Base-by-base conservation (phyloP, 169 alveolate species). In the Babesia microti region DNA sequence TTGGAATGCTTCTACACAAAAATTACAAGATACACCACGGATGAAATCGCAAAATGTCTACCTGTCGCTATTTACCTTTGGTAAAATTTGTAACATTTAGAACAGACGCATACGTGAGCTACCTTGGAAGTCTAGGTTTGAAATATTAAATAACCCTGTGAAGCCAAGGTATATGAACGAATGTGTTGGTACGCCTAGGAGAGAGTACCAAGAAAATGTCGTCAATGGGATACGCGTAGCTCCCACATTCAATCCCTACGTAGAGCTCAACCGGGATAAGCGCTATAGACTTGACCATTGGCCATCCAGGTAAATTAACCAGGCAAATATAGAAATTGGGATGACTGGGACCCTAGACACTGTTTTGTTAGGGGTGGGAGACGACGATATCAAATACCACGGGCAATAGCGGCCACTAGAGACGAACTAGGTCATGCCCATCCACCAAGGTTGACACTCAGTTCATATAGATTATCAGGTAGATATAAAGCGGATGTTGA, bases 391-490 rank as follows among this genome's bases (percentile, higher is more conserved):
- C 65, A 70, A 19, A 57, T 85, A 1, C 92, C 92, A 6, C 53
- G 42, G 53, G 78, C 79, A 30, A 53, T 84, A 37, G 30, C 72
- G 41, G 89, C 92, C 15, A 34, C 52, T 28, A 85, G 81, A 48
- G 92, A 85, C 47, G 92, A 85, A 49, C 74, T 85, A 0, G 92
- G 92, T 11, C 83, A 74, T 28, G 74, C 81, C 61, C 92, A 85
- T 36, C 92, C 92, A 11, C 89, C 90, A 1, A 55, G 60, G 88
- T 41, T 3, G 50, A 5, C 18, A 22, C 22, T 19, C 14, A 41
- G 40, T 41, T 41, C 6, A 18, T 41, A 14, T 30, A 67, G 57
- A 17, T 26, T 52, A 5, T 52, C 74, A 12, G 58, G 51, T 0
- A 54, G 63, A 21, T 85, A 85, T 51, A 68, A 59, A 37, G 92